Base-by-base conservation (phyloP, 2,329 filamentous ascomycete species). In the Ophiostoma australiae region DNA sequence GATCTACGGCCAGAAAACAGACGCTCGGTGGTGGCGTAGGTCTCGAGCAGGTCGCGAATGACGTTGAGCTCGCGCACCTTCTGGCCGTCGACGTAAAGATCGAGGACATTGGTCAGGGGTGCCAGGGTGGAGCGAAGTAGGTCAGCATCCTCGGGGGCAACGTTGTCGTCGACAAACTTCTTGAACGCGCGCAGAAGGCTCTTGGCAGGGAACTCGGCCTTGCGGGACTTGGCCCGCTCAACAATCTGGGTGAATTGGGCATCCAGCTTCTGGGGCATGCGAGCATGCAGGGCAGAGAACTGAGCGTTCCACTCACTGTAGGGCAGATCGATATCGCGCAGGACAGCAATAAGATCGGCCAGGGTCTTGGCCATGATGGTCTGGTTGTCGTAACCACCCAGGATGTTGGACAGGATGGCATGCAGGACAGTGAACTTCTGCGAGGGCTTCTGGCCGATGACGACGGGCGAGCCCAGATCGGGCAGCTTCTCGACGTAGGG, bases 251-350 rank as follows among this genome's bases (percentile, higher is more conserved):
- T 89, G 75, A 99, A 90, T 74, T 88, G 89, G 31, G 88, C 80
- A 76, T 97, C 94, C 39, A 99, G 89, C 82, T 94, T 97, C 79
- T 94, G 90, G 0, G 95, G 95, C 91, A 98, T 99, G 76, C 95
- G 91, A 7, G 94, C 92, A 81, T 98, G 94, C n/a, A 99, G 87
- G 31, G 95, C 95, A 68, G 95, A 97, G 76, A 97, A 95, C 78
- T 98, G 93, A 6, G 94, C 91, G 74, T 91, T 93, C 92, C 94
- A 99, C 81, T 99, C 93, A 80, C 94, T 93, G 79, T 95, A 99
- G 1, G 95, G 95, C 74, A 99, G 86, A 77, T 97, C 94, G 1
- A 91, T 89, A 77, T 97, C 88, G 61, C 94, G 90, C 31, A 99
- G 87, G 13, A 99, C 94, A 72, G 93, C 88, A n/a, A 97, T 89